These are phyloP conservation scores for Ceratocystis colombiana DNA, from an alignment of 2,329 filamentous ascomycete genomes.

Conservation along the genomic window DNA sequence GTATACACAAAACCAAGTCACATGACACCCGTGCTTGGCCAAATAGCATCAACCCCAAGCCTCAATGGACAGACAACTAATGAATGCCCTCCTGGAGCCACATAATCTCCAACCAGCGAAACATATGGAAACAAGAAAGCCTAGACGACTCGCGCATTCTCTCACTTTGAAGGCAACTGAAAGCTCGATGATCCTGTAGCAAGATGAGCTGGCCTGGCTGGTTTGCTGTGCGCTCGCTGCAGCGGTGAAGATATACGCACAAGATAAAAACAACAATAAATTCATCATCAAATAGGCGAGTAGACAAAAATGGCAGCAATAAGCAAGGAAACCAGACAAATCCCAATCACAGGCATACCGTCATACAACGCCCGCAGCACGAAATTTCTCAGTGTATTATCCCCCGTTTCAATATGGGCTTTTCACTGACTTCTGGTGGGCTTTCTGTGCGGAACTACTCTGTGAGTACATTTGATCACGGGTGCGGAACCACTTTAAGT, in stretches of 20 bases:
- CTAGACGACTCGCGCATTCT: neutral
- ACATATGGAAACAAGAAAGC: too few species aligned
- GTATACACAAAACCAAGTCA: neutral
- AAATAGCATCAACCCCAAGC: neutral
- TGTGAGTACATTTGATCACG: conserved; percentile 10
- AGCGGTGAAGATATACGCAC: neutral
- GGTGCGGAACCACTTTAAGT: neutral
- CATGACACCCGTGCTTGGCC: neutral
- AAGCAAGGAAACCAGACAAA: neutral
- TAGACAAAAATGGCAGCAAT: neutral
- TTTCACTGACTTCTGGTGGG: too few species aligned
- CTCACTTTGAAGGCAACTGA: neutral
- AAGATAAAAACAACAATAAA: conserved; percentile 1
- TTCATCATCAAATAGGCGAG: neutral
- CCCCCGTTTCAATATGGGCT: too few species aligned
- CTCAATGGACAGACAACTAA: neutral
- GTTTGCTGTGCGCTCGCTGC: neutral
- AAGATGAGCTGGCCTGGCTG: neutral
- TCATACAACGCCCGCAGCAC: conserved; percentile 10
- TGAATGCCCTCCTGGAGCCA: too few species aligned
- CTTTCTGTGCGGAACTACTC: neutral
- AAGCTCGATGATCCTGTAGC: neutral
- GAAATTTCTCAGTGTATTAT: neutral
- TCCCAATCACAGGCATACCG: neutral
- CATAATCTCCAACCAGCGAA: too few species aligned